Percentiles rank a stretch among this genome's conserved stretches.
phyloP scores from a whole-genome alignment of 805 yeast species.

The Pichia sporocuriosa region DNA sequence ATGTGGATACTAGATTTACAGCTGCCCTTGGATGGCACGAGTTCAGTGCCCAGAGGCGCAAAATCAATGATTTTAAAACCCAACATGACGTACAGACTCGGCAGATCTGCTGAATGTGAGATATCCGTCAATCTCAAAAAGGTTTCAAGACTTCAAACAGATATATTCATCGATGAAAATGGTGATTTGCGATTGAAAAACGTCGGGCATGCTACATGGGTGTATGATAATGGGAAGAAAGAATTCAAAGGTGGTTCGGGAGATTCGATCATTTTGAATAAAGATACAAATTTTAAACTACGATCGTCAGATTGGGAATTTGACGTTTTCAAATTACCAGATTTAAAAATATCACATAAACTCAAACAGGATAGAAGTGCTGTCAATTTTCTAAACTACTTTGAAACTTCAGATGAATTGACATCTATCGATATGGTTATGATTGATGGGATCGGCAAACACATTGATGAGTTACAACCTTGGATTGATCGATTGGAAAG shows the following conservation, averaged over 20 bases:
- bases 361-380: no score
- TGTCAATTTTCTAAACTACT: no score
- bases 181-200: neutral
- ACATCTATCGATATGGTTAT: neutral
- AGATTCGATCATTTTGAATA: neutral
- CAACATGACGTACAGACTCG: neutral
- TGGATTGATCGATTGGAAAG: constrained; percentile 6
- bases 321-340: neutral
- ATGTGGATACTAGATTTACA: constrained; percentile 10
- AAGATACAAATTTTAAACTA: neutral
- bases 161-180: neutral
- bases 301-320: constrained; percentile 8
- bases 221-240: neutral
- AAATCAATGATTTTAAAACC: neutral
- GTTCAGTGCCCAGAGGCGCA: neutral
- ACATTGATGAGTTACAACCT: neutral
- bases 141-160: constrained; percentile 6
- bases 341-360: neutral
- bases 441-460: neutral
- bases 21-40: neutral
- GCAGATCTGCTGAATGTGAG: constrained; percentile 2
- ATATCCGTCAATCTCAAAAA: constrained; percentile 2
- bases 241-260: constrained; percentile 2
- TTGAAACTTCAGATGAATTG: neutral
- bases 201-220: constrained; percentile 6